Base-by-base conservation (phyloP, 1,284 basidiomycete species). In the Stygiomarasmius scandens region DNA sequence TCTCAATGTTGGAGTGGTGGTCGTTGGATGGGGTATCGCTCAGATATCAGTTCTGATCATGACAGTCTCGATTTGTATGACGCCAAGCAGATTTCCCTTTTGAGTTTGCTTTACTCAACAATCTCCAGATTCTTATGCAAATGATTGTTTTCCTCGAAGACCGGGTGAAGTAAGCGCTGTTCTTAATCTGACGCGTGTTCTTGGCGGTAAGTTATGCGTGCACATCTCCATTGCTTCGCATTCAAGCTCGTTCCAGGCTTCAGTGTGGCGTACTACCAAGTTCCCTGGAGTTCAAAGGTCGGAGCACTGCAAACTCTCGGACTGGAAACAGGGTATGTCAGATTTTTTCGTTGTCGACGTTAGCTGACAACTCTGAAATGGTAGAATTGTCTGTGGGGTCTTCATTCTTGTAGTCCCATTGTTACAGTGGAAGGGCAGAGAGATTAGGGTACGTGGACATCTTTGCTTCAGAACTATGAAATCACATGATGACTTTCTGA, bases 301-400 rank as follows among this genome's bases (percentile, higher is more conserved):
- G 82, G 83, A 44, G 79, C 82, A 2, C 64, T 81, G 50, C 78
- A 82, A 64, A 77, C 78, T 10, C 83, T 83, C 60, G 82, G 82
- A 1, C 72, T 76, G 46, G 82, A 84, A 63, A 79, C 79, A 32
- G 82, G 80, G 68, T 77, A 25, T 25, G 38, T 41, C 16, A 12
- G 16, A 41, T 16, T 41, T 41, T 19, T 19, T 8, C 6, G 38
- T 41, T n/a, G 6, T 16, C n/a, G 5, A 41, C 16, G 38, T 8
- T 8, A 34, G 32, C 14, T 34, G 14, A 34, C 32, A 34, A 8
- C 14, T 8, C 14, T 34, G 8, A 14, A 34, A 34, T 34, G 32
- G 14, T 41, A 54, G 52, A 12, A 54, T 54, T 12, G 52, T 54
- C 3, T 54, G 52, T 23, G 52, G 8, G 2, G 2, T 54, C 6